These are phyloP conservation scores for Botryococcus braunii DNA, from an alignment of 163 green algal genomes.

Conservation along the genomic window DNA sequence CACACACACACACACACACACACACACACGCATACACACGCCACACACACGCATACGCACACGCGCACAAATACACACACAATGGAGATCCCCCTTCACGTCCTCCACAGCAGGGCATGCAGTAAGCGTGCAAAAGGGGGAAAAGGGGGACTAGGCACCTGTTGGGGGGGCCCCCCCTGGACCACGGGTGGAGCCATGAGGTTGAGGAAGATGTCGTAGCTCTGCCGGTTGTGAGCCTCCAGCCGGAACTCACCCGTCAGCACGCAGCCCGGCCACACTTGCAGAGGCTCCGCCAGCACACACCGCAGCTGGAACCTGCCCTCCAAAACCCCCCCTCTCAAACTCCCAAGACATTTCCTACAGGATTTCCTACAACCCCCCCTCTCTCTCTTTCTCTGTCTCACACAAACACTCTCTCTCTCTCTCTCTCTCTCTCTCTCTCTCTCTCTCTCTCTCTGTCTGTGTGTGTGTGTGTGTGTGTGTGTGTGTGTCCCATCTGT, in stretches of 20 bases:
- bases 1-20: background rate
- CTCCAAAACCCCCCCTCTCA: background rate
- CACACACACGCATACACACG: background rate
- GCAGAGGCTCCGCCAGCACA: conserved; percentile 63
- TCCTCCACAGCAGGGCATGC: background rate
- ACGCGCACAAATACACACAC: background rate
- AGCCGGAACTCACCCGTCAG: conserved; percentile 62
- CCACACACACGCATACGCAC: background rate
- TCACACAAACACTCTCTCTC: too few species aligned
- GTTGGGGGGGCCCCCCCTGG: conserved; percentile 28
- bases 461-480: too few species aligned
- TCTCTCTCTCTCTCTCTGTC: too few species aligned
- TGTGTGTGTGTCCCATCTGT: too few species aligned
- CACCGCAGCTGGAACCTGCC: conserved; percentile 85
- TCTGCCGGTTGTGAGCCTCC: conserved; percentile 70
- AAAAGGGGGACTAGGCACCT: conserved; percentile 14
- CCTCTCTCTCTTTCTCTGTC: too few species aligned
- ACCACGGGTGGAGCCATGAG: conserved; percentile 41
- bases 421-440: too few species aligned
- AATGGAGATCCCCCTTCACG: background rate
- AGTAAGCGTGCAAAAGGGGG: background rate
- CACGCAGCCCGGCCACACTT: conserved; percentile 32
- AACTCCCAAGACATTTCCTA: background rate
- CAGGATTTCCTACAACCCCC: too few species aligned
- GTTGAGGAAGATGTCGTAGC: conserved; percentile 58